These are phyloP conservation scores for Tricholoma saponaceum DNA, from an alignment of 768 basidiomycete genomes.

Conservation along the genomic window DNA sequence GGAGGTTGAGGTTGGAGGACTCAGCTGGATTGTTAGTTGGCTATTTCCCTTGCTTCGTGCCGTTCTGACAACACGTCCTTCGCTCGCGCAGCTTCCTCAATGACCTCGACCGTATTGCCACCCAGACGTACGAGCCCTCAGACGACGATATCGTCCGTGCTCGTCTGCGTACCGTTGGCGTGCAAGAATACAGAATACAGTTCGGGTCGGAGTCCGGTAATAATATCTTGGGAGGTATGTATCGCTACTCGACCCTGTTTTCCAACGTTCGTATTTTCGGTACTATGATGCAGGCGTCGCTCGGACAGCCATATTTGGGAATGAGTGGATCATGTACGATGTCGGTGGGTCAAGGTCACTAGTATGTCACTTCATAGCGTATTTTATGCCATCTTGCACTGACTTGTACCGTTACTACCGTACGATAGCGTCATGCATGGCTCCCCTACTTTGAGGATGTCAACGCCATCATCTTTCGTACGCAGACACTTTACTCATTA, in stretches of 20 bases:
- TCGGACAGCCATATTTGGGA: constrained; percentile 23
- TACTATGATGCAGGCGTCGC: neutral
- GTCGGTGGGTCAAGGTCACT: constrained; percentile 62
- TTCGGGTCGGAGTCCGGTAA: constrained; percentile 36
- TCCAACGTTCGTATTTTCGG: neutral
- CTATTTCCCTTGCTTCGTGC: constrained; percentile 1
- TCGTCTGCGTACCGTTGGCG: constrained; percentile 62
- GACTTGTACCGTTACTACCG: too few species aligned
- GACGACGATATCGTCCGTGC: constrained; percentile 67
- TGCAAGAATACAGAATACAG: constrained; percentile 62
- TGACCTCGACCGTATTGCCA: constrained; percentile 58
- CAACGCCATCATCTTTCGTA: constrained; percentile 74
- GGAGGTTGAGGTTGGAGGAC: constrained; percentile 49
- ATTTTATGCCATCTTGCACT: neutral
- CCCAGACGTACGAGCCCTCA: constrained; percentile 49
- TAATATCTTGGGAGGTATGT: constrained; percentile 8
- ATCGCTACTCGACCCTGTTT: neutral
- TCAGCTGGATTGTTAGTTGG: constrained; percentile 59
- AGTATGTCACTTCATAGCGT: constrained; percentile 28
- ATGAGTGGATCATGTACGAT: constrained; percentile 66
- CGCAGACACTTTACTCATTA: constrained; percentile 26
- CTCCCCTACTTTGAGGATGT: constrained; percentile 69
- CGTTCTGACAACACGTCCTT: neutral
- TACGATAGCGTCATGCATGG: constrained; percentile 61
- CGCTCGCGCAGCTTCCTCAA: constrained; percentile 54